These are phyloP conservation scores for Fraxinus xanthoxyloides DNA, from an alignment of 305 asterid genomes.

Conservation along the genomic window DNA sequence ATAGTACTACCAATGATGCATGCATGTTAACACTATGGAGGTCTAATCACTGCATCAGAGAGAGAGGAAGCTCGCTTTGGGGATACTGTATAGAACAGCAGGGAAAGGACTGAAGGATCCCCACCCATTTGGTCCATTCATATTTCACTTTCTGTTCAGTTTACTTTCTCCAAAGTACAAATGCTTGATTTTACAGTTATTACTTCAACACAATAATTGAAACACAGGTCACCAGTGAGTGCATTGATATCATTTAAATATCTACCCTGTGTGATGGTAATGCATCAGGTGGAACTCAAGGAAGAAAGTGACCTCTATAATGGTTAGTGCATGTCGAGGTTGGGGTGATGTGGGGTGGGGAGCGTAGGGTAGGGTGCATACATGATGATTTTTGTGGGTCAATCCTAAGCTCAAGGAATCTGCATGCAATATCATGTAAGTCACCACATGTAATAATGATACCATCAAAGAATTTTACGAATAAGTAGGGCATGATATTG, in stretches of 20 bases:
- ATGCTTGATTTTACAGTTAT: background rate
- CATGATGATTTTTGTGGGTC: slow-evolving; percentile 15
- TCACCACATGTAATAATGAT: background rate
- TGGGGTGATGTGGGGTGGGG: background rate
- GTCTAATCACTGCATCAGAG: background rate
- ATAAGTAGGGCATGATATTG: background rate
- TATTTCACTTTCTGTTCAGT: background rate
- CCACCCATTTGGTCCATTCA: background rate
- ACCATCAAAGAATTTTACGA: background rate
- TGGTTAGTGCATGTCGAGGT: background rate
- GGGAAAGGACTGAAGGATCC: background rate
- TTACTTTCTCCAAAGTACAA: background rate
- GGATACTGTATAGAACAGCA: background rate
- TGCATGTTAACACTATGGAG: background rate
- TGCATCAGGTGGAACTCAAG: background rate
- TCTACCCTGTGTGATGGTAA: background rate
- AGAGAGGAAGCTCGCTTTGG: background rate
- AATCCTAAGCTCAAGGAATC: slow-evolving; percentile 25
- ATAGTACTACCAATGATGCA: background rate
- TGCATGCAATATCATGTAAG: slow-evolving; percentile 16
- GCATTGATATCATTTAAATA: background rate
- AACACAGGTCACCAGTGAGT: background rate
- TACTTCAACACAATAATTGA: background rate
- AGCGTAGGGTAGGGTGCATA: background rate
- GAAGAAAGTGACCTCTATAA: slow-evolving; percentile 10